These are phyloP conservation scores for Epichloe hybrida DNA, from an alignment of 2,329 filamentous ascomycete species.

Conservation along the genomic window DNA sequence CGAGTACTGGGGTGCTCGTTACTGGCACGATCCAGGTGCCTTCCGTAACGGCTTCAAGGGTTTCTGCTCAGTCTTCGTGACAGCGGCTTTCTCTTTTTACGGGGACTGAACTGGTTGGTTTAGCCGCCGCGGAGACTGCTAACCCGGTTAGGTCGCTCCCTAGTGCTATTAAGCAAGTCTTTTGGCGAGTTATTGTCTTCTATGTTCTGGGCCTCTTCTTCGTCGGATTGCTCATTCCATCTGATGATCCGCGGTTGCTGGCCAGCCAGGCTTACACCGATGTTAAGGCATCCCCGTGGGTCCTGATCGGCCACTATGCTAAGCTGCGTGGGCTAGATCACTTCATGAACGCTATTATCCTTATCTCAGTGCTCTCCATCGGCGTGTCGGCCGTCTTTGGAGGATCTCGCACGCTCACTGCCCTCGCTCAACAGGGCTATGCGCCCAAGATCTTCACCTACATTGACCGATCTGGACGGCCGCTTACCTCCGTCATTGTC, in stretches of 20 bases:
- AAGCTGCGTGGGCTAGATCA: conserved; percentile 32
- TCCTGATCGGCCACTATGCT: conserved; percentile 34
- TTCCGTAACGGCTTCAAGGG: conserved; percentile 60
- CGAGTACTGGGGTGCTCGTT: conserved; percentile 29
- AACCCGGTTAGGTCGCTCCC: conserved; percentile 61
- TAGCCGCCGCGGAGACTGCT: conserved; percentile 53
- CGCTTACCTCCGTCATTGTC: conserved; percentile 29
- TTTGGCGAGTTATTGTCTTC: conserved; percentile 39
- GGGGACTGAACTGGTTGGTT: conserved; percentile 55
- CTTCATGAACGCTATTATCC: conserved; percentile 41
- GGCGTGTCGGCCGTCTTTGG: conserved; percentile 42
- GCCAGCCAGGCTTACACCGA: conserved; percentile 30
- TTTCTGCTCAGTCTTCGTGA: conserved; percentile 56
- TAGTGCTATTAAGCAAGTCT: conserved; percentile 64
- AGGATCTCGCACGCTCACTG: conserved; percentile 40
- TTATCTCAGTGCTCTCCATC: conserved; percentile 40
- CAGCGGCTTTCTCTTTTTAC: conserved; percentile 51
- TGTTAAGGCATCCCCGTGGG: conserved; percentile 32
- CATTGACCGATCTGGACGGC: conserved; percentile 39
- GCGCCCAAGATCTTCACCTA: conserved; percentile 40
- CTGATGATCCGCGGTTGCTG: conserved; percentile 30
- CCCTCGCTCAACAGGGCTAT: conserved; percentile 42
- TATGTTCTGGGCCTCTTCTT: conserved; percentile 36
- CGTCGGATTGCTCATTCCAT: conserved; percentile 31
- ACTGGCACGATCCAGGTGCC: conserved; percentile 30